Base-by-base conservation (phyloP, 192 early-diverging fungal genomes). In the Coemansia sp. region DNA sequence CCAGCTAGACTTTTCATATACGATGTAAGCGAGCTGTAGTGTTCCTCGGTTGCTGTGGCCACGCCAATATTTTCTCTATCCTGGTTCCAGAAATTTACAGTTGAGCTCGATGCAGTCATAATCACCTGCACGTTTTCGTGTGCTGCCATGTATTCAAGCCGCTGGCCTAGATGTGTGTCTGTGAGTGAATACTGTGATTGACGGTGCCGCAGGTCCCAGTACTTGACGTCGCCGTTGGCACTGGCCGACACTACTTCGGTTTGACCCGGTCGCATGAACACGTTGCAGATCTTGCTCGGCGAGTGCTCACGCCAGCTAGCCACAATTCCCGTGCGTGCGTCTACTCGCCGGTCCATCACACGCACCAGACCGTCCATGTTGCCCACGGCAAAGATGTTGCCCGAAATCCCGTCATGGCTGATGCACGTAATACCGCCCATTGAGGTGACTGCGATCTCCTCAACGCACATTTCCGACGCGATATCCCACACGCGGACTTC, bases 401-500 rank as follows among this genome's bases (percentile, higher is more conserved):
- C 80, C 24, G 55, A 54, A 24, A 58, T 56, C 43, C 71, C 64
- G 62, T 78, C 71, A 14, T 67, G 66, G 58, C 66, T 63, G 42
- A 82, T 46, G 29, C 71, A 69, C 23, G 63, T 73, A 31, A 82
- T 63, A 23, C 66, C 70, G 35, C 75, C 80, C 56, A 68, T 57
- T 31, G 75, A 54, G 0, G 64, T 59, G 5, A 69, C 64, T 0
- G 62, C 44, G 42, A 82, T 68, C 58, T 73, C 70, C 50, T 69
- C 64, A 22, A 78, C 62, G 59, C 80, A 82, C 67, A 66, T 54
- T 42, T 81, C 80, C 8, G 59, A 19, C 16, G 55, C 42, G n/a
- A 81, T 31, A 40, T 81, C 80, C 80, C 80, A 81, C n/a, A 81
- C 64, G 14, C 73, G 73, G 27, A 81, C 61, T 35, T 61, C 65